Evolutionary conservation across 2,329 filamentous ascomycete species (phyloP).

Genomic region (Penicillium concentricum): DNA sequence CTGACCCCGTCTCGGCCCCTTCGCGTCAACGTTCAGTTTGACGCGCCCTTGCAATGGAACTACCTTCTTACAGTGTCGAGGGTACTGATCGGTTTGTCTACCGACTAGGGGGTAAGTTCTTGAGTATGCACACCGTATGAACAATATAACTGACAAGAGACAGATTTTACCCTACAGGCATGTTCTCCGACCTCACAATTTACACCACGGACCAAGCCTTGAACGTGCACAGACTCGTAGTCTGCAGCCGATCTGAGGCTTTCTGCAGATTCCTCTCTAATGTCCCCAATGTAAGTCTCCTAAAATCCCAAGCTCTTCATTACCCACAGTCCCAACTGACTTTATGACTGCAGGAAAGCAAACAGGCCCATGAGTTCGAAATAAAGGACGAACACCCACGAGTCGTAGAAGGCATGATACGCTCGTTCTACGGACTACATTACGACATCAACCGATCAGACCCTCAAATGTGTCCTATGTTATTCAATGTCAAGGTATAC

Average conservation of each 20-base stretch:
- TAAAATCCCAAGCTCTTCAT: neutral
- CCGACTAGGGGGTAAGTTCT: neutral
- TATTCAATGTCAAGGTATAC: slow-evolving; percentile 1
- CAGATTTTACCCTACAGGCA: neutral
- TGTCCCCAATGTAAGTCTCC: neutral
- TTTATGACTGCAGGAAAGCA: neutral
- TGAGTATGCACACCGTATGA: neutral
- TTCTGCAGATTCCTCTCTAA: neutral
- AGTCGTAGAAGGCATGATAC: neutral
- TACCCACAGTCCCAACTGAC: neutral
- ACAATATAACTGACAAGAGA: neutral
- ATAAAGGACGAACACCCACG: neutral
- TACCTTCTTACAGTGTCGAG: neutral
- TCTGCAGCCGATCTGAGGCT: neutral
- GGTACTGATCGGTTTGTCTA: neutral
- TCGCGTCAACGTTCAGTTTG: neutral
- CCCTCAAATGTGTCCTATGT: neutral
- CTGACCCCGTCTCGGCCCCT: too few relatives aligned
- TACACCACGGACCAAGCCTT: neutral
- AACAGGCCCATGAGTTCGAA: neutral
- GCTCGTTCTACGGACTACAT: neutral
- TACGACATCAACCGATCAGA: neutral
- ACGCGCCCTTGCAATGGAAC: neutral
- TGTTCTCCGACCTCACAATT: neutral
- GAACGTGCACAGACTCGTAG: neutral